Percentiles rank a stretch among this genome's conserved stretches.
Conservation (phyloP, 176 grass and related monocot genomes). For the Oryza rufipogon region DNA sequence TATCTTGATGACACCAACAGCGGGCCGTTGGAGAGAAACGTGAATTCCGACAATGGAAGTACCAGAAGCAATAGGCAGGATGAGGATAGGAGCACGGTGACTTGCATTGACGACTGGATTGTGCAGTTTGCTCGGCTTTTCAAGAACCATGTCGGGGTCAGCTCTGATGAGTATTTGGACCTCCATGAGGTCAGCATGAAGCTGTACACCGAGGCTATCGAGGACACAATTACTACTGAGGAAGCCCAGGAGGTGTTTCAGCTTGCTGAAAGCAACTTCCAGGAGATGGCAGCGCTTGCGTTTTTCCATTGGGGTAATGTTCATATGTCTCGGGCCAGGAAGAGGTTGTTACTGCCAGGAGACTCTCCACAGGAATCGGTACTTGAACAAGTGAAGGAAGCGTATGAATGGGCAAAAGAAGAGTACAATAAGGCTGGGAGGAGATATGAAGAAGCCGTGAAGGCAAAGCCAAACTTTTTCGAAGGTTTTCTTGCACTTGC, state of each 20-base stretch:
- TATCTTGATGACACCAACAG: slow-evolving; percentile 42
- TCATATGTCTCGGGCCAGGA: slow-evolving; percentile 82
- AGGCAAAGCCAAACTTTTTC: slow-evolving; percentile 71
- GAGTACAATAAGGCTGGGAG: slow-evolving; percentile 70
- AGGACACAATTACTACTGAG: slow-evolving; percentile 84
- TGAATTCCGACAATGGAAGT: slow-evolving; percentile 59
- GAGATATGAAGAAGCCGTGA: slow-evolving; percentile 63
- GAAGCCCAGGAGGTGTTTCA: slow-evolving; percentile 89
- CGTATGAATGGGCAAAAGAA: slow-evolving; percentile 64
- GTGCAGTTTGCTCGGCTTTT: slow-evolving; percentile 82
- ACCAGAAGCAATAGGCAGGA: slow-evolving; percentile 57
- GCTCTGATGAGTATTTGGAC: slow-evolving; percentile 78
- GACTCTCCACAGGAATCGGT: slow-evolving; percentile 52
- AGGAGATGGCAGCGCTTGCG: slow-evolving; percentile 87
- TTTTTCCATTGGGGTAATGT: slow-evolving; percentile 98
- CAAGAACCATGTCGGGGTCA: slow-evolving; percentile 76
- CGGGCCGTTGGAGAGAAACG: slow-evolving; percentile 41
- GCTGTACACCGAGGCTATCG: slow-evolving; percentile 76
- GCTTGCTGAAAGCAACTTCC: slow-evolving; percentile 75
- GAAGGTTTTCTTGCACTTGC: slow-evolving; percentile 81
- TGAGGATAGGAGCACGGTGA: slow-evolving; percentile 53
- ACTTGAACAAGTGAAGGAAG: slow-evolving; percentile 60
- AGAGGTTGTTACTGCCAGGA: slow-evolving; percentile 65
- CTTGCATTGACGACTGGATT: slow-evolving; percentile 85
- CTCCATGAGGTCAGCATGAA: slow-evolving; percentile 92